Evolutionary conservation across 495 filamentous ascomycete genomes (phyloP).

Genomic region (Podospora didyma): DNA sequence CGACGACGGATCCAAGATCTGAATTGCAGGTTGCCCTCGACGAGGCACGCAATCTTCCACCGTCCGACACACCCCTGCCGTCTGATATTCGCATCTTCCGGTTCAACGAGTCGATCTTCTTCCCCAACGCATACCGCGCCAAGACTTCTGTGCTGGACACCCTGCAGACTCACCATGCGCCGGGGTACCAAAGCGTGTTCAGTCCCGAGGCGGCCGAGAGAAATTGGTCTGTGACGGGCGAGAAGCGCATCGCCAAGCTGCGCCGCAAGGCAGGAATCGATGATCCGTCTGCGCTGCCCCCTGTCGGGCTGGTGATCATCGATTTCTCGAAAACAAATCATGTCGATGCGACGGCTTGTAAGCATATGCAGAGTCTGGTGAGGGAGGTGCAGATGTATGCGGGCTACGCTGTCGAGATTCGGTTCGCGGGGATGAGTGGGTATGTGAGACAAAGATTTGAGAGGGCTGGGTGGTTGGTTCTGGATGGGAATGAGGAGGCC

Average conservation of each 20-base stretch:
- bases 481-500: conserved; percentile 8
- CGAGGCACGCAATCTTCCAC: conserved; percentile 8
- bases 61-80: conserved; percentile 13
- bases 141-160: conserved; percentile 38
- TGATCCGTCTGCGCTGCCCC: conserved; percentile 9
- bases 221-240: conserved; percentile 44
- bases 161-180: conserved; percentile 37
- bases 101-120: conserved; percentile 43
- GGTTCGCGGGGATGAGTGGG: conserved; percentile 17
- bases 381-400: conserved; percentile 19
- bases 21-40: conserved; percentile 15
- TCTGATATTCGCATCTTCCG: conserved; percentile 37
- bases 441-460: conserved; percentile 21
- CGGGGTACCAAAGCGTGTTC: conserved; percentile 19
- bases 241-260: conserved; percentile 19
- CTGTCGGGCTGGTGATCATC: conserved; percentile 17
- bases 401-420: conserved; percentile 11
- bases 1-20: conserved; percentile 15
- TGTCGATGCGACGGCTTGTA: conserved; percentile 18
- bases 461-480: conserved; percentile 16
- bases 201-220: conserved; percentile 28
- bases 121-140: conserved; percentile 44
- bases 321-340: conserved; percentile 23
- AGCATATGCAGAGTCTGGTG: conserved; percentile 15
- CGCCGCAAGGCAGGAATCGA: conserved; percentile 15